Conservation (phyloP, 768 basidiomycete species). For the Omphalotus guepiniiformis region DNA sequence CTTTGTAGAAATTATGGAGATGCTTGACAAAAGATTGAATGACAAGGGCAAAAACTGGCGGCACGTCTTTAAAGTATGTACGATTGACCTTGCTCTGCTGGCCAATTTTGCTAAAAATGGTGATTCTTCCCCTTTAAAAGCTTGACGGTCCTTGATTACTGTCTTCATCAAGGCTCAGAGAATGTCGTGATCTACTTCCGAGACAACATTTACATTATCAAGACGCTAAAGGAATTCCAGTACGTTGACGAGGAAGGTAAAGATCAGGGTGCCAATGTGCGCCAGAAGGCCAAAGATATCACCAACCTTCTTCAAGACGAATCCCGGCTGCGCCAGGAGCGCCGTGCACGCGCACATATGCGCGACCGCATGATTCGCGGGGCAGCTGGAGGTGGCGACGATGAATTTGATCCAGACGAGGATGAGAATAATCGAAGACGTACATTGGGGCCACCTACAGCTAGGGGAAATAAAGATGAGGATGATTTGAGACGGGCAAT, state of each 20-base stretch:
- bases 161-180: constrained; percentile 93
- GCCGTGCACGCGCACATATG: constrained; percentile 83
- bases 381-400: constrained; percentile 35
- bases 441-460: constrained; percentile 7
- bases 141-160: constrained; percentile 92
- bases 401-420: constrained; percentile 41
- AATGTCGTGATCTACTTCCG: constrained; percentile 98
- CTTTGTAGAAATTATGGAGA: constrained; percentile 99
- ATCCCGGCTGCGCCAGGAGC: constrained; percentile 77
- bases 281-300: constrained; percentile 97
- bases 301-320: constrained; percentile 90
- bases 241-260: constrained; percentile 93
- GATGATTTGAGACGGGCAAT: constrained; percentile 85
- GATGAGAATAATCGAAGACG: constrained; percentile 74
- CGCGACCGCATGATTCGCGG: constrained; percentile 89
- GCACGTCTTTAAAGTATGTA: constrained; percentile 91
- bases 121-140: constrained; percentile 40
- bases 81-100: constrained; percentile 35
- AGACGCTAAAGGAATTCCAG: constrained; percentile 98
- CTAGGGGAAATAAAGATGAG: constrained; percentile 49
- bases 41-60: constrained; percentile 99
- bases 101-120: constrained; percentile 74
- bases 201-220: constrained; percentile 96
- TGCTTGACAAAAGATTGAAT: constrained; percentile 96
- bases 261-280: constrained; percentile 97